Evolutionary conservation across 805 yeast genomes (phyloP).

Genomic region (Cyberlindnera mycetangii): DNA sequence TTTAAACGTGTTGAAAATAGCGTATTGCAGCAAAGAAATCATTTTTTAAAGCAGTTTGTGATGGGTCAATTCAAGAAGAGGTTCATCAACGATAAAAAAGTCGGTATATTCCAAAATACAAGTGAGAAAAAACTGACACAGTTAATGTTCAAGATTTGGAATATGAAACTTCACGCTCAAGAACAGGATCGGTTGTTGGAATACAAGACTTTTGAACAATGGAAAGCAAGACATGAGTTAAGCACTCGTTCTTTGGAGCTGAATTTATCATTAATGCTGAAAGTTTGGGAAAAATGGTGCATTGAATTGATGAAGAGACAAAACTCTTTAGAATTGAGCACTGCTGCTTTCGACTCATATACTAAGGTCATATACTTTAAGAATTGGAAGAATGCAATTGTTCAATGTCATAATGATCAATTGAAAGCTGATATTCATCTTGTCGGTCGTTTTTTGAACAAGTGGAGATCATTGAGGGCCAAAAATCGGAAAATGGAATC

Average conservation of each 20-base stretch:
- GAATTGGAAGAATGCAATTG: constrained; percentile 15
- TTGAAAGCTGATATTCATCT: constrained; percentile 9
- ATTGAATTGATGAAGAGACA: constrained; percentile 4
- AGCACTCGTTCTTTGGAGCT: neutral
- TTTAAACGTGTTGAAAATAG: constrained; percentile 12
- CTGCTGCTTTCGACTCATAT: constrained; percentile 16
- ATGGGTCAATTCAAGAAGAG: constrained; percentile 18
- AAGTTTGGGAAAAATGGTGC: constrained; percentile 13
- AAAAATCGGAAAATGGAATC: neutral
- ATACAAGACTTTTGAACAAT: constrained; percentile 3
- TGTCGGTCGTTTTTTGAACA: constrained; percentile 9
- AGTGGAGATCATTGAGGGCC: constrained; percentile 2
- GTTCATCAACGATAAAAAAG: constrained; percentile 9
- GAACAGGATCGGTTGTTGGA: neutral
- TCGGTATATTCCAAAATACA: neutral
- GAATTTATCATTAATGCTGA: neutral
- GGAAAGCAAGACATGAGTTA: constrained; percentile 14
- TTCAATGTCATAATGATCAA: neutral
- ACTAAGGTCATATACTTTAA: constrained; percentile 21
- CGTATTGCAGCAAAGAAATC: constrained; percentile 5
- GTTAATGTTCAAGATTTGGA: constrained; percentile 13
- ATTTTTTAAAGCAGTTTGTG: constrained; percentile 14
- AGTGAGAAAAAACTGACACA: neutral
- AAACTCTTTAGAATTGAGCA: constrained; percentile 12
- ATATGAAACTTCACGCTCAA: constrained; percentile 1